phyloP scores from a whole-genome alignment of 371 early-diverging fungal species.

The Coemansia sp. region DNA sequence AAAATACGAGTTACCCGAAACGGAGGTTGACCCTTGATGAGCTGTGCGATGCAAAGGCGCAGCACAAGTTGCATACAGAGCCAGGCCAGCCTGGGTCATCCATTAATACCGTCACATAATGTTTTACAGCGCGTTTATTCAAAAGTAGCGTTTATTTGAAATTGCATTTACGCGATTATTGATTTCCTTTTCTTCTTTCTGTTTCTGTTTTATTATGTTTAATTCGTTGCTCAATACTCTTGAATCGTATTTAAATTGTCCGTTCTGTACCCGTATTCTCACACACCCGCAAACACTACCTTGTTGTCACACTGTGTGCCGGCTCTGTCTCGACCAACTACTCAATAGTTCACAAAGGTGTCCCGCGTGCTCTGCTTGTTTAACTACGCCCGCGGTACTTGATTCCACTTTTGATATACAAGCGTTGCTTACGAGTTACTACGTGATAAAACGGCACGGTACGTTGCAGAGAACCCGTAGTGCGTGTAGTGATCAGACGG shows the following conservation, averaged over 20 bases:
- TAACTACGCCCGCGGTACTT: not conserved
- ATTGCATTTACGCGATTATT: not conserved
- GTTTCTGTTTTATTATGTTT: not conserved
- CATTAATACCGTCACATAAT: not conserved
- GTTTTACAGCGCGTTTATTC: too few species aligned
- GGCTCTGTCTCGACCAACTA: constrained; percentile 20
- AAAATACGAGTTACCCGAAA: constrained; percentile 48
- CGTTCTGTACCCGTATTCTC: constrained; percentile 2
- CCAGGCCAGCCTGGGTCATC: constrained; percentile 14
- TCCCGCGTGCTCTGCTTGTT: constrained; percentile 9
- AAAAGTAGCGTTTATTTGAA: not conserved
- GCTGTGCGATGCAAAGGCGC: constrained; percentile 41
- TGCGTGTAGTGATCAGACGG: not conserved
- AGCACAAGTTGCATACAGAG: constrained; percentile 23
- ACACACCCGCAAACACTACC: constrained; percentile 2
- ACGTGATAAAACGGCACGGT: not conserved
- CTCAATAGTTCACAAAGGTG: not conserved
- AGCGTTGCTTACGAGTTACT: not conserved
- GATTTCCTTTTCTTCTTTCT: not conserved
- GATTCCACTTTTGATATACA: too few species aligned
- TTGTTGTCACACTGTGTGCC: constrained; percentile 15
- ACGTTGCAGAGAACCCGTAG: not conserved
- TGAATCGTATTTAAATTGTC: constrained; percentile 8
- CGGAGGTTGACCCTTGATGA: constrained; percentile 48
- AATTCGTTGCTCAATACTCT: constrained; percentile 6